Percentiles rank a stretch among this genome's conserved stretches.
phyloP scores from a whole-genome alignment of 176 grass and related monocot genomes.

The Carex kokanica region DNA sequence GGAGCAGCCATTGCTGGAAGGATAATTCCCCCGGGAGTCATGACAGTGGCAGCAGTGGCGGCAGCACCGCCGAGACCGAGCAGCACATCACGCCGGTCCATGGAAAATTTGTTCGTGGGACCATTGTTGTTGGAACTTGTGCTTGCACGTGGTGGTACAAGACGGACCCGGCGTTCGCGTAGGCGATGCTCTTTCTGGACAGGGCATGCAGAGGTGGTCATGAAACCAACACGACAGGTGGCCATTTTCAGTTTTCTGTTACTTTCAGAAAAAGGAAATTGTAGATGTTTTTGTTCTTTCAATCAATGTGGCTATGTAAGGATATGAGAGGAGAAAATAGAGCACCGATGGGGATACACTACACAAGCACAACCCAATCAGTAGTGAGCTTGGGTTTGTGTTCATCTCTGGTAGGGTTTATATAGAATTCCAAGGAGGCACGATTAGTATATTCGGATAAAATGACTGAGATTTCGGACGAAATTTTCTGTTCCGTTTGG shows the following conservation, averaged over 20 bases:
- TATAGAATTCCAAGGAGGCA: not conserved
- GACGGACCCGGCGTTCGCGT: not conserved
- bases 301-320: not conserved
- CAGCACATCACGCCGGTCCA: conserved; percentile 34
- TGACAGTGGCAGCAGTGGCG: not conserved
- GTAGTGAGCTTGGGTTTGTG: not conserved
- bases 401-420: conserved; percentile 1
- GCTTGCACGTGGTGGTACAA: not conserved
- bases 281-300: not conserved
- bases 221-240: conserved; percentile 4
- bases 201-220: conserved; percentile 31
- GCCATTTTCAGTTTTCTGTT: not conserved
- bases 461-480: too few species aligned
- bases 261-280: not conserved
- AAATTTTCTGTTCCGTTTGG: too few species aligned
- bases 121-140: not conserved
- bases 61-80: conserved; percentile 28
- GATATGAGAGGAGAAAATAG: not conserved
- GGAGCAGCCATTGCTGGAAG: conserved; percentile 24
- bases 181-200: conserved; percentile 2
- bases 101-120: not conserved
- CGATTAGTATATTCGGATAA: too few species aligned
- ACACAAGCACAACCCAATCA: not conserved
- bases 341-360: not conserved
- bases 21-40: not conserved